These are phyloP conservation scores for Leptodermis oblonga DNA, from an alignment of 257 asterid genomes.

Conservation along the genomic window DNA sequence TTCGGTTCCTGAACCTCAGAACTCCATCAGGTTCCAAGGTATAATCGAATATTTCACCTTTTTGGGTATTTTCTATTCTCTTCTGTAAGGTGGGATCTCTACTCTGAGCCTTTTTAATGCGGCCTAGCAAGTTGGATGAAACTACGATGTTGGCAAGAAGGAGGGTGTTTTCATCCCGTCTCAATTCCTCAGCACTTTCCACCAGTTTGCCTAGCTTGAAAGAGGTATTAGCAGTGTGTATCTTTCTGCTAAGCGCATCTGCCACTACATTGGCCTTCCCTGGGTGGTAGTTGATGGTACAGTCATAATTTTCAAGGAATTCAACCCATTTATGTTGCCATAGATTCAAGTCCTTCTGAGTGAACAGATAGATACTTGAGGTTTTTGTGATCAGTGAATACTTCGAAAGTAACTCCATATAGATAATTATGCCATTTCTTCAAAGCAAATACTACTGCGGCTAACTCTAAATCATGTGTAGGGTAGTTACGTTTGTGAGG, in stretches of 20 bases:
- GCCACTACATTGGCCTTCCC: not conserved
- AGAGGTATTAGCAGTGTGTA: too few relatives aligned
- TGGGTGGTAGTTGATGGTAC: not conserved
- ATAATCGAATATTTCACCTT: too few relatives aligned
- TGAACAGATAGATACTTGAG: not conserved
- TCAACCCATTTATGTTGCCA: not conserved
- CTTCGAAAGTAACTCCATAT: not conserved
- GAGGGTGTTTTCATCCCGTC: too few relatives aligned
- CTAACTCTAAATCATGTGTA: not conserved
- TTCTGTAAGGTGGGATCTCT: too few relatives aligned
- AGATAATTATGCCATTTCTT: not conserved
- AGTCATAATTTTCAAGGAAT: not conserved
- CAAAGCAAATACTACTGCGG: not conserved
- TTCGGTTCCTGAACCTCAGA: too few relatives aligned
- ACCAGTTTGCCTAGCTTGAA: too few relatives aligned
- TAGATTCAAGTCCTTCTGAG: not conserved
- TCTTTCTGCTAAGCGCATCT: not conserved
- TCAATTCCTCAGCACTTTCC: too few relatives aligned
- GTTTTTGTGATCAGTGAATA: not conserved
- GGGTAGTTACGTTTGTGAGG: not conserved
- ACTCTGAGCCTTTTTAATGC: too few relatives aligned
- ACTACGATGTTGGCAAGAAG: too few relatives aligned
- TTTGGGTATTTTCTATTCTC: too few relatives aligned
- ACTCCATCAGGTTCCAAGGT: too few relatives aligned
- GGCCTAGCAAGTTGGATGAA: too few relatives aligned